Evolutionary conservation across 1,139 yeast species (phyloP), one percentile per base, ranked within the genome.

Genomic region (Hanseniaspora gamundiae): DNA sequence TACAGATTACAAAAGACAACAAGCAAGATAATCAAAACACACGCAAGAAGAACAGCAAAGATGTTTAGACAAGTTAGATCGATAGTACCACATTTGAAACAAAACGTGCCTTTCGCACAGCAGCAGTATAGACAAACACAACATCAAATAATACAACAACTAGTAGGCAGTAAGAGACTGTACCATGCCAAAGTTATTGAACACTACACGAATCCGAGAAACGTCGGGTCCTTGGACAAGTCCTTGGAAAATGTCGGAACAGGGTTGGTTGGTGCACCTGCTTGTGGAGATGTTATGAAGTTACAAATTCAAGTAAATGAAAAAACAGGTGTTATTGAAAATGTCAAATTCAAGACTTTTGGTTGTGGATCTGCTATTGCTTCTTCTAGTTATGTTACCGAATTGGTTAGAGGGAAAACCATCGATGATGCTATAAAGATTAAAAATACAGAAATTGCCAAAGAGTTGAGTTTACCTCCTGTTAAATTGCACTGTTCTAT

Each of bases 351-450:
- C 68, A 91, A 91, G 75, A 91, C 98, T 8, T 91, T 91, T 68
- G 98, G 98, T 20, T 91, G 98, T 64, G 98, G 98, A 41, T 80
- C 94, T 2, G 98, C 98, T 48, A 91, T 91, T 62, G 98, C 98
- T 8, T 83, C 94, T 5, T 82, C 94, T 10, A 84, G 95, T 1
- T 91, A 84, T 62, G 93, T 93, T 55, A 91, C 98, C 2, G 96
- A 88, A 62, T 73, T 91, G 49, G 95, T 91, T 51, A 83, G 93
- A 63, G 98, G 98, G 39, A 87, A 86, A 78, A 77, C 93, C 42
- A 69, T 91, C 48, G 97, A 91, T 42, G 97, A 91, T 60, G 98
- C 98, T 16, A 80, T 87, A 47, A 74, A 76, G 61, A 84, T 88
- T 59, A 86, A 86, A 64, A 88, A 88, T 66, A 84, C 95, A 8